Conservation (phyloP, 2,329 filamentous ascomycete species). For the Aaosphaeria arxii region DNA sequence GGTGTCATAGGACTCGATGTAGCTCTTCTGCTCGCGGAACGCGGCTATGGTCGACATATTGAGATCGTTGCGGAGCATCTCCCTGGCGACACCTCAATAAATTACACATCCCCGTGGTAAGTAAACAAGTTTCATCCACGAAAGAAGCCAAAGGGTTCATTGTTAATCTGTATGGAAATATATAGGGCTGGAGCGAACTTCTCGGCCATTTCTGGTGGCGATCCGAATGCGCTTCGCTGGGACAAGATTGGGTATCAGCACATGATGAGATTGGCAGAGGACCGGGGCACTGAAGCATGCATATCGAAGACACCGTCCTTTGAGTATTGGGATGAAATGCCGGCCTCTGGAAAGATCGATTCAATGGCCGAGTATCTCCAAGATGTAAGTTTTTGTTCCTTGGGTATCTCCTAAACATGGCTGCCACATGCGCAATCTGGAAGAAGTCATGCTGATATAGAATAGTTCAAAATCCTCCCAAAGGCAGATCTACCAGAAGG, state of each 20-base stretch:
- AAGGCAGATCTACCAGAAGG: conserved; percentile 9
- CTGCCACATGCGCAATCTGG: no score
- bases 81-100: conserved; percentile 15
- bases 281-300: neutral
- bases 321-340: neutral
- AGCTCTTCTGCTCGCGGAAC: conserved; percentile 12
- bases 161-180: no score
- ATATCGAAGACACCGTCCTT: neutral
- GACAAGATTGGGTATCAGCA: conserved; percentile 12
- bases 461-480: conserved; percentile 10
- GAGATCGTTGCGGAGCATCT: conserved; percentile 13
- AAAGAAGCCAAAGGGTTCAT: no score
- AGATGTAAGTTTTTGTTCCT: conserved; percentile 6
- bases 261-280: conserved; percentile 13
- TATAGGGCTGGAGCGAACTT: conserved; percentile 15
- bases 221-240: conserved; percentile 15
- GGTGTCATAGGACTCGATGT: conserved; percentile 15
- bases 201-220: conserved; percentile 15
- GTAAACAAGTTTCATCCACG: neutral
- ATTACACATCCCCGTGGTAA: conserved; percentile 18
- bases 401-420: no score
- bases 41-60: conserved; percentile 9
- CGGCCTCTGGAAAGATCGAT: conserved; percentile 10
- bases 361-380: conserved; percentile 14
- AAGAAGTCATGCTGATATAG: no score